These are phyloP conservation scores for Fusarium cyanostomum DNA, from an alignment of 2,329 filamentous ascomycete genomes.

Conservation along the genomic window DNA sequence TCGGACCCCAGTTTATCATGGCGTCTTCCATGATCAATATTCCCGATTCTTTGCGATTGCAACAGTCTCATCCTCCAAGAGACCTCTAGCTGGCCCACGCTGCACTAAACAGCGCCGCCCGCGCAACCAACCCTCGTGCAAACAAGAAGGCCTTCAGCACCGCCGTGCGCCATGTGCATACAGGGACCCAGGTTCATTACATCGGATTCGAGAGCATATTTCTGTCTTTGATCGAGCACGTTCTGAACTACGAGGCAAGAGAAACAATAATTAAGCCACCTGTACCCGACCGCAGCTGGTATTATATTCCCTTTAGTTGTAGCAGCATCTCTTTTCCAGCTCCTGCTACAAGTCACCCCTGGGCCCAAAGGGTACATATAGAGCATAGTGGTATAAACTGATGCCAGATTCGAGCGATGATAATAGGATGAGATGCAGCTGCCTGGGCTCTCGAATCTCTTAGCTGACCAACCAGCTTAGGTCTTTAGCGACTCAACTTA, in stretches of 20 bases:
- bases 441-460: too few relatives aligned
- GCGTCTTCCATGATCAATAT: too few relatives aligned
- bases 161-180: slow-evolving; percentile 45
- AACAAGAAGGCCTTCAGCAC: slow-evolving; percentile 5
- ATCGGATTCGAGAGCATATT: slow-evolving; percentile 43
- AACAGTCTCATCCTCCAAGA: not conserved
- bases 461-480: too few relatives aligned
- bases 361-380: too few relatives aligned
- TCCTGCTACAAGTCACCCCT: too few relatives aligned
- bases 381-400: too few relatives aligned
- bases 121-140: slow-evolving; percentile 7
- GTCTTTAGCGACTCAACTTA: too few relatives aligned
- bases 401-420: too few relatives aligned
- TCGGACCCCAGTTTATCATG: too few relatives aligned
- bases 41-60: too few relatives aligned
- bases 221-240: not conserved
- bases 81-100: slow-evolving; percentile 8
- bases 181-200: slow-evolving; percentile 40
- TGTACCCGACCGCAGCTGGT: not conserved
- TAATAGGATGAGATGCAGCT: too few relatives aligned
- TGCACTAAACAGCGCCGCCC: slow-evolving; percentile 4
- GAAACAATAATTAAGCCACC: not conserved
- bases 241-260: not conserved
- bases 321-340: too few relatives aligned
- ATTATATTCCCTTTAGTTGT: not conserved